Base-by-base conservation (phyloP, 2,329 filamentous ascomycete species). In the Aureobasidium sp. region DNA sequence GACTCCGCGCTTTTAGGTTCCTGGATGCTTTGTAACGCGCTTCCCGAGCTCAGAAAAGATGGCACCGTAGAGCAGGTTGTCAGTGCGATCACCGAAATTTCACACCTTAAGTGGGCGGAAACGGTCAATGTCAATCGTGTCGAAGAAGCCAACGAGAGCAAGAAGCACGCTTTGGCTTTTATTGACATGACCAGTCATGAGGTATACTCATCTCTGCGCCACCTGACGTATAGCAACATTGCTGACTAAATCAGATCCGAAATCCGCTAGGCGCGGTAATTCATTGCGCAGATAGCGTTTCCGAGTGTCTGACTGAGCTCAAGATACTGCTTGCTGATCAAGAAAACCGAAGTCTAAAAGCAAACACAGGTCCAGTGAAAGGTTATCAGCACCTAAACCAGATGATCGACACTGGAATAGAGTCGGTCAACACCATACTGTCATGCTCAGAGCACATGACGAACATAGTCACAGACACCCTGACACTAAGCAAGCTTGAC, bases 391-490 rank as follows among this genome's bases (percentile, higher is more conserved):
- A 29, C 10, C 30, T 58, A 25, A 53, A 63, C 25, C 59, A 69
- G 2, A 64, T 72, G 2, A 67, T 70, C 11, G 63, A 64, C 15
- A 45, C 37, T 37, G 60, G 59, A 2, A 27, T 65, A 13, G 67
- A 66, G 9, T 63, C 68, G 9, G 67, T 67, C 2, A 64, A 66
- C 32, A 72, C 68, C 9, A 70, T 72, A 30, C 61, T 71, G 7
- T 66, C 67, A 10, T 72, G 69, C 42, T 66, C 69, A 7, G 63
- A 65, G 21, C 69, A 72, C 50, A 65, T 69, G 57, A 69, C 69
- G 62, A 69, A 76, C 5, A 79, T 79, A 50, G 76, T 79, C 2
- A 77, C 79, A 62, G 77, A 79, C 62, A 74, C 79, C 0, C 65
- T 79, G 34, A 79, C 76, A 2, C 65, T 79, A 16, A 75, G 72